Evolutionary conservation across 306 rosid genomes (phyloP), one percentile per base, ranked within the genome.

Genomic region (Sindora glabra): DNA sequence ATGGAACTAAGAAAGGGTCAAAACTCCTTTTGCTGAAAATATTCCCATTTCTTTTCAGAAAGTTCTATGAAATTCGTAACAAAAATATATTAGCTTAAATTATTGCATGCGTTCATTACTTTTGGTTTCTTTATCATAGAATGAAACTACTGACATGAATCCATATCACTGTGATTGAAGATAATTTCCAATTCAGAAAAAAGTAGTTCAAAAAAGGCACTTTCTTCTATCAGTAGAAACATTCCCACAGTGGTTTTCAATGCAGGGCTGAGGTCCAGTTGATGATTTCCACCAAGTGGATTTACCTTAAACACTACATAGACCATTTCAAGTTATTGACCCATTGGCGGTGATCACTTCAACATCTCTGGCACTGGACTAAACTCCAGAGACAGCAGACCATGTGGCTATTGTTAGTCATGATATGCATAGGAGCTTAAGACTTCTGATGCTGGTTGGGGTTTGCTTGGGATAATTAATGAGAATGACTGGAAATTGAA

Each of bases 311-410:
- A 58, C 77, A 82, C 78, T 84, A 80, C 86, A 30, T 72, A n/a
- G 89, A 92, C 68, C 78, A 76, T 50, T 89, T 92, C 77, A 86
- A 42, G 70, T 5, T 83, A 82, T 56, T 96, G 89, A 45, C 97
- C 99, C 0, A 25, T 92, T 22, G 99, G 99, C 50, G 99, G 99
- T 4, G 99, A 89, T 42, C 99, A 92, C 80, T 86, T 84, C 65
- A 92, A 92, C 56, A 92, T 92, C 65, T 92, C 89, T 68, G 95
- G 95, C 16, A 97, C 95, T 7, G 99, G 99, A 66, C 70, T 92
- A 57, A 89, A n/a, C n/a, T n/a, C n/a, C n/a, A n/a, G n/a, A 89
- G 80, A 53, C 84, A 1, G 85, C 97, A 1, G 99, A 92, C 58
- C 88, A 83, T 15, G 78, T 92, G 37, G 84, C 89, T 55, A 89